These are phyloP conservation scores for Trypanosoma lewisi DNA, from an alignment of 208 protist genomes.

Conservation along the genomic window DNA sequence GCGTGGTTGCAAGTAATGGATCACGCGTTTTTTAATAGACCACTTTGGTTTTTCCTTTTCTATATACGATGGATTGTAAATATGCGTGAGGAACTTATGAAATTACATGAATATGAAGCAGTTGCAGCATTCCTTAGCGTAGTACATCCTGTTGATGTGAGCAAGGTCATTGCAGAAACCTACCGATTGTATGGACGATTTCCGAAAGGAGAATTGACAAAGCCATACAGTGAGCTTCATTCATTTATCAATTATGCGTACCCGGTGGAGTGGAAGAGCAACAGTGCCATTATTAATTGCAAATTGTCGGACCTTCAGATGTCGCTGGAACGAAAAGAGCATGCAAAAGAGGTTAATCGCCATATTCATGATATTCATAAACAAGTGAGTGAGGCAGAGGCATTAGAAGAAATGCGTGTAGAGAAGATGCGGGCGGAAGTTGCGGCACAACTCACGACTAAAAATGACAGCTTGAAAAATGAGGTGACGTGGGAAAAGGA, in stretches of 20 bases:
- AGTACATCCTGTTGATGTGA: slow-evolving; percentile 33
- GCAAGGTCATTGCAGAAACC: slow-evolving; percentile 43
- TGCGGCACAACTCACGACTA: slow-evolving; percentile 42
- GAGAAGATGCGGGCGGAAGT: slow-evolving; percentile 61
- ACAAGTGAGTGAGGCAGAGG: slow-evolving; percentile 29
- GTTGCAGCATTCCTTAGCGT: slow-evolving; percentile 38
- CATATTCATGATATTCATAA: slow-evolving; percentile 33
- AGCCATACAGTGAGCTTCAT: slow-evolving; percentile 21
- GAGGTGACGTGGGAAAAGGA: slow-evolving; percentile 25
- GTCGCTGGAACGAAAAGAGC: slow-evolving; percentile 28
- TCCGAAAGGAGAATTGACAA: slow-evolving; percentile 17
- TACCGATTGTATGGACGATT: slow-evolving; percentile 39
- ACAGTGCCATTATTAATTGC: slow-evolving; percentile 37
- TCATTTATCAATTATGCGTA: slow-evolving; percentile 47
- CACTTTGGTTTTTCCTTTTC: slow-evolving; percentile 85
- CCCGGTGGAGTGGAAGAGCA: slow-evolving; percentile 35
- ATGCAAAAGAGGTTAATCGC: slow-evolving; percentile 24
- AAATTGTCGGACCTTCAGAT: slow-evolving; percentile 53
- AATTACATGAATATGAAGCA: slow-evolving; percentile 34
- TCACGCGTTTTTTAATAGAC: slow-evolving; percentile 64
- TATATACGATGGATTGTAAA: slow-evolving; percentile 44
- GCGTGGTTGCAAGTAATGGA: slow-evolving; percentile 92
- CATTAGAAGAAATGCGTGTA: slow-evolving; percentile 44
- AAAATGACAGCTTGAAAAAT: slow-evolving; percentile 12
- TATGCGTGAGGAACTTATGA: slow-evolving; percentile 40